A percentile compares a stretch with the other conserved stretches of the same genome.
Conservation (phyloP, 1,284 basidiomycete species). For the Cryptococcus maquisensis region DNA sequence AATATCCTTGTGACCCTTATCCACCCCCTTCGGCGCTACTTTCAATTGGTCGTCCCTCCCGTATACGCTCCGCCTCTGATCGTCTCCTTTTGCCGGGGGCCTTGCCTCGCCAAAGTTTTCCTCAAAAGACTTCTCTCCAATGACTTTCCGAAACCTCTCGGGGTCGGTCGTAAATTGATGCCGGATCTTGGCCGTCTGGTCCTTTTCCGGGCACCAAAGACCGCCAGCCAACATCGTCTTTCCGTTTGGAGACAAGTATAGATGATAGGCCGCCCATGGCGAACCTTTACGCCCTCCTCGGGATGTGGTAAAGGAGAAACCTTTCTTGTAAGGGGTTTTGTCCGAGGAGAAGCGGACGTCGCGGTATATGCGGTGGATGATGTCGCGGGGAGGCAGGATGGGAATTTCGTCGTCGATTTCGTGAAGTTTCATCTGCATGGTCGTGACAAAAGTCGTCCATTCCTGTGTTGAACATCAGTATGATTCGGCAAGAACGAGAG, state of each 20-base stretch:
- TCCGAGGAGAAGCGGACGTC: conserved; percentile 68
- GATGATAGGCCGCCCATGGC: conserved; percentile 43
- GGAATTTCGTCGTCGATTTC: conserved; percentile 77
- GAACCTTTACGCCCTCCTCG: conserved; percentile 46
- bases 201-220: conserved; percentile 74
- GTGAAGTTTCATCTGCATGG: conserved; percentile 60
- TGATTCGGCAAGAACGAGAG: background rate
- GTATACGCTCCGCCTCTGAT: conserved; percentile 63
- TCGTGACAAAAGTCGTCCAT: conserved; percentile 76
- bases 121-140: conserved; percentile 64
- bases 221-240: conserved; percentile 72
- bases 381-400: conserved; percentile 75
- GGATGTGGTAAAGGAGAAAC: conserved; percentile 52
- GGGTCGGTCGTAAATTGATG: conserved; percentile 63
- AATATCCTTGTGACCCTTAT: conserved; percentile 76
- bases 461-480: conserved; percentile 51
- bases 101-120: conserved; percentile 65
- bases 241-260: conserved; percentile 60
- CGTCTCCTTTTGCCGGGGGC: conserved; percentile 58
- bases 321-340: conserved; percentile 79
- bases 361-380: conserved; percentile 62
- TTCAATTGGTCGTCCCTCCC: conserved; percentile 77
- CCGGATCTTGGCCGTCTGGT: conserved; percentile 69
- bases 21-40: conserved; percentile 79
- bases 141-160: conserved; percentile 60